Evolutionary conservation across 169 alveolate species (phyloP).

Genomic region (Cryptosporidium baileyi): DNA sequence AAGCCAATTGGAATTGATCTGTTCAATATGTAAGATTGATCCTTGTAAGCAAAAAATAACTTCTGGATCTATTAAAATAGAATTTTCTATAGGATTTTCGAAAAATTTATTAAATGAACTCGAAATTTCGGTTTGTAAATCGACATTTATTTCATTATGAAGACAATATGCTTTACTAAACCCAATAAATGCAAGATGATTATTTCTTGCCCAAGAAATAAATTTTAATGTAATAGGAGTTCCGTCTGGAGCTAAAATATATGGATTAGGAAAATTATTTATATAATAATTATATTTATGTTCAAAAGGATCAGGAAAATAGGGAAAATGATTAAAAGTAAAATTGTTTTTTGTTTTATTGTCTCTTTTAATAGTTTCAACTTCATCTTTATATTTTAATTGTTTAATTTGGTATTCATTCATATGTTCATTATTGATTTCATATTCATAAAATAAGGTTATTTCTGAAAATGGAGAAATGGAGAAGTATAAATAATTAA

Average conservation of each 20-base stretch:
- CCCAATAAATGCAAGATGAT: not conserved
- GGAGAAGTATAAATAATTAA: not conserved
- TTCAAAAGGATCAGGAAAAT: too few relatives aligned
- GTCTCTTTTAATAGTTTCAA: too few relatives aligned
- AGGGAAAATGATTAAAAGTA: too few relatives aligned
- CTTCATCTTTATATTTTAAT: too few relatives aligned
- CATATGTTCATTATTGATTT: too few relatives aligned
- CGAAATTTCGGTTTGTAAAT: too few relatives aligned
- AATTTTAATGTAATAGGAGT: conserved; percentile 20
- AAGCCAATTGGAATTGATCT: conserved; percentile 19
- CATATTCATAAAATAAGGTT: too few relatives aligned
- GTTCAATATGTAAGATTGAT: conserved; percentile 39
- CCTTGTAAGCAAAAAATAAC: not conserved
- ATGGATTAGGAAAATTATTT: conserved; percentile 43
- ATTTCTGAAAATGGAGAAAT: conserved; percentile 2
- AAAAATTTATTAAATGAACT: not conserved
- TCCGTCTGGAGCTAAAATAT: conserved; percentile 63
- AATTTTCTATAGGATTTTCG: not conserved
- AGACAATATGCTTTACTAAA: conserved; percentile 39
- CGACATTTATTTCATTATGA: not conserved
- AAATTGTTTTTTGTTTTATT: too few relatives aligned
- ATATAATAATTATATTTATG: not conserved
- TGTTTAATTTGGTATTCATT: too few relatives aligned
- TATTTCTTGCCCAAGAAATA: not conserved
- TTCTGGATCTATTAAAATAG: conserved; percentile 11